Percentiles rank a stretch among this genome's conserved stretches.
These are phyloP conservation scores for Talaromyces wortmannii DNA, from an alignment of 495 filamentous ascomycete genomes.

Conservation along the genomic window DNA sequence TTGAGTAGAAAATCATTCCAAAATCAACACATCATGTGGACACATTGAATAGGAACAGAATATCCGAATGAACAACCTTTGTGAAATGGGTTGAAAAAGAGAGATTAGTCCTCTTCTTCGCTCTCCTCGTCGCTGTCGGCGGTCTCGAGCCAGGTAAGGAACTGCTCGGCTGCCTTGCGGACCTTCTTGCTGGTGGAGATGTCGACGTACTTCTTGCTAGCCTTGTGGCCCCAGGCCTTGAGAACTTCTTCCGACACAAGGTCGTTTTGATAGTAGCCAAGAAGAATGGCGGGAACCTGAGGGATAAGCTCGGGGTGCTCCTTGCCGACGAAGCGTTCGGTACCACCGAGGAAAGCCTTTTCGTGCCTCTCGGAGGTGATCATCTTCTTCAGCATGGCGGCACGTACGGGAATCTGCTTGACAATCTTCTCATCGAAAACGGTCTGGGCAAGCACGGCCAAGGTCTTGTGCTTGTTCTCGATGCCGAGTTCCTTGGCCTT, in stretches of 20 bases:
- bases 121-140: slow-evolving; percentile 80
- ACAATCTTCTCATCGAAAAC: slow-evolving; percentile 87
- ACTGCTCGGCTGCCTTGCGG: slow-evolving; percentile 86
- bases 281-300: slow-evolving; percentile 76
- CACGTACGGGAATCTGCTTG: slow-evolving; percentile 77
- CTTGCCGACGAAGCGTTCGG: slow-evolving; percentile 84
- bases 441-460: slow-evolving; percentile 86
- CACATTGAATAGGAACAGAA: too few relatives aligned
- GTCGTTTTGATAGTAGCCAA: slow-evolving; percentile 82
- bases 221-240: slow-evolving; percentile 86
- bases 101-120: slow-evolving; percentile 44
- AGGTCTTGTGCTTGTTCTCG: slow-evolving; percentile 87
- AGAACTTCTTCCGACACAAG: slow-evolving; percentile 80
- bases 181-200: slow-evolving; percentile 86
- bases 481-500: slow-evolving; percentile 95
- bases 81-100: not conserved
- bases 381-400: slow-evolving; percentile 84
- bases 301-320: slow-evolving; percentile 72
- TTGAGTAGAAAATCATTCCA: too few relatives aligned
- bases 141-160: slow-evolving; percentile 88
- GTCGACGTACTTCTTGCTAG: slow-evolving; percentile 97
- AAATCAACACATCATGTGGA: too few relatives aligned
- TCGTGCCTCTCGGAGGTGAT: slow-evolving; percentile 86
- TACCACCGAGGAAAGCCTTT: slow-evolving; percentile 95
- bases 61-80: too few relatives aligned